phyloP scores from a whole-genome alignment of 2,329 filamentous ascomycete species.

The Talaromyces pinophilus region DNA sequence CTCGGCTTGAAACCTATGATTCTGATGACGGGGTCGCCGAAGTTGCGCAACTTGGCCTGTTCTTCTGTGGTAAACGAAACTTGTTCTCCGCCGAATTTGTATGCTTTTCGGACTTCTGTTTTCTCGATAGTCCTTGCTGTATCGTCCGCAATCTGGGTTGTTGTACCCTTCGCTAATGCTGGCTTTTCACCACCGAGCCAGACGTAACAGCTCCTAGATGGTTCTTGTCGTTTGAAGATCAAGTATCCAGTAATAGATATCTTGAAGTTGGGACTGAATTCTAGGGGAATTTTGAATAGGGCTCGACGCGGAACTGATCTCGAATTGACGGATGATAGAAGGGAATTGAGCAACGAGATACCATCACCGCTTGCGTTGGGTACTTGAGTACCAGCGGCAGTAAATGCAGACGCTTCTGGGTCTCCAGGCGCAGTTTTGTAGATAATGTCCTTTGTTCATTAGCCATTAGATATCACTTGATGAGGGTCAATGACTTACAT shows the following conservation, averaged over 20 bases:
- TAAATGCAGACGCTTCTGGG: constrained; percentile 64
- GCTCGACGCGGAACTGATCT: constrained; percentile 83
- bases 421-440: constrained; percentile 72
- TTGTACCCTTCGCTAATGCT: constrained; percentile 75
- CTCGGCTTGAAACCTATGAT: constrained; percentile 93
- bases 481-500: constrained; percentile 57
- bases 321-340: constrained; percentile 86
- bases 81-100: constrained; percentile 91
- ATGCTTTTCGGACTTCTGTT: constrained; percentile 81
- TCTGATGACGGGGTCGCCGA: constrained; percentile 78
- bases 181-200: constrained; percentile 84
- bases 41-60: constrained; percentile 72
- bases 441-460: constrained; percentile 71
- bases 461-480: constrained; percentile 22
- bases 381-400: constrained; percentile 57
- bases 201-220: constrained; percentile 80
- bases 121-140: constrained; percentile 76
- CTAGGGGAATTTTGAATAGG: constrained; percentile 83
- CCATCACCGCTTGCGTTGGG: constrained; percentile 65
- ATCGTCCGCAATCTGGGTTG: constrained; percentile 74
- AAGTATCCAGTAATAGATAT: constrained; percentile 96
- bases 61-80: constrained; percentile 85
- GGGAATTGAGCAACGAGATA: constrained; percentile 72
- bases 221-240: constrained; percentile 78
- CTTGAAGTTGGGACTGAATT: constrained; percentile 77